Evolutionary conservation across 2,329 filamentous ascomycete genomes (phyloP).

Genomic region (Monosporascus sp.): DNA sequence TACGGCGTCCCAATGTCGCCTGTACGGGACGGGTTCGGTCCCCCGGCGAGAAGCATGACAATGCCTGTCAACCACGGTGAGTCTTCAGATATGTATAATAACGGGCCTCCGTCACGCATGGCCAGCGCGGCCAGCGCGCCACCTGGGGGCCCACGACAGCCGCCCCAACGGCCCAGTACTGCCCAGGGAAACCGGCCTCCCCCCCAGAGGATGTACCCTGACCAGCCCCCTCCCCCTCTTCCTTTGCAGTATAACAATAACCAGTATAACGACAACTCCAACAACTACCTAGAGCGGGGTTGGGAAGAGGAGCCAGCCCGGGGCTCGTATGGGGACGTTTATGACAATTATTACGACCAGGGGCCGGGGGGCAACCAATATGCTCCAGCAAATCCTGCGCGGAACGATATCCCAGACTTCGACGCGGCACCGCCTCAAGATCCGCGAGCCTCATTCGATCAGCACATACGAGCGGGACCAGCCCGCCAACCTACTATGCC

Average conservation of each 20-base stretch:
- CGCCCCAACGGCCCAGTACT: slow-evolving; percentile 51
- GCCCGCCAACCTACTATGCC: slow-evolving; percentile 25
- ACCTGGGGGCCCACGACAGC: slow-evolving; percentile 39
- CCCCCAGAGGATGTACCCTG: slow-evolving; percentile 48
- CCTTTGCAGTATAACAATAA: slow-evolving; percentile 5
- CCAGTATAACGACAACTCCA: no score
- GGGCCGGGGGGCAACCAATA: slow-evolving; percentile 26
- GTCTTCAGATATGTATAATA: slow-evolving; percentile 33
- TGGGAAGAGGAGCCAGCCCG: slow-evolving; percentile 31
- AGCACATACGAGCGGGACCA: slow-evolving; percentile 36
- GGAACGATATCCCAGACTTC: slow-evolving; percentile 37
- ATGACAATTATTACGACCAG: slow-evolving; percentile 49
- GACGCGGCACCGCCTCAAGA: slow-evolving; percentile 32
- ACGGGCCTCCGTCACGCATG: slow-evolving; percentile 29
- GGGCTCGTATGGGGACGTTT: slow-evolving; percentile 45
- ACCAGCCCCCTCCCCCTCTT: slow-evolving; percentile 34
- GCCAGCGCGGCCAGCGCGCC: slow-evolving; percentile 44
- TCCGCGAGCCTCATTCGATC: slow-evolving; percentile 41
- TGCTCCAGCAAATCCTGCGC: slow-evolving; percentile 20
- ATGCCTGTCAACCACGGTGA: slow-evolving; percentile 47
- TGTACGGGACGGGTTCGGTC: slow-evolving; percentile 39
- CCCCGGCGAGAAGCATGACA: slow-evolving; percentile 55
- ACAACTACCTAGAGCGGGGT: slow-evolving; percentile 22
- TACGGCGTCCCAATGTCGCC: slow-evolving; percentile 32
- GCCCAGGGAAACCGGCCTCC: slow-evolving; percentile 47